Evolutionary conservation across 768 basidiomycete genomes (phyloP).

Genomic region (Suillus luteus): DNA sequence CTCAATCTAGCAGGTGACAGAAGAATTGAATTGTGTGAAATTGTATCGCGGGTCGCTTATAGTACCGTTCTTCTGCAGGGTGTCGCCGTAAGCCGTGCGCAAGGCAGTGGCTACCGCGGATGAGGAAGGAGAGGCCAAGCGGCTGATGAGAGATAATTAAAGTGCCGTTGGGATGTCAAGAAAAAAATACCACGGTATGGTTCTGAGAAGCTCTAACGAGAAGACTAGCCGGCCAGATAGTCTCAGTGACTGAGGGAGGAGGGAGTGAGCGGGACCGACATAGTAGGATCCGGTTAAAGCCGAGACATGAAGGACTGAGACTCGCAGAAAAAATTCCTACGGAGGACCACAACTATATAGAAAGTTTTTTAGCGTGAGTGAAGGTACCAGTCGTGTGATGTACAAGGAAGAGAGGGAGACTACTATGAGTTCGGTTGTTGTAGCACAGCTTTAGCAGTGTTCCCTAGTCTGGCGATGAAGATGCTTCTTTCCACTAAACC

Average conservation of each 20-base stretch:
- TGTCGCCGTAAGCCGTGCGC: background rate
- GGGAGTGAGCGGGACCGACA: slow-evolving; percentile 2
- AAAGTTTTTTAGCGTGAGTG: background rate
- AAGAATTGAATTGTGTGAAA: background rate
- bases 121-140: background rate
- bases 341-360: background rate
- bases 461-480: slow-evolving; percentile 3
- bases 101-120: background rate
- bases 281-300: background rate
- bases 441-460: slow-evolving; percentile 9
- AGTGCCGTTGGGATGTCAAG: background rate
- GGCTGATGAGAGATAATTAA: slow-evolving; percentile 4
- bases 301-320: background rate
- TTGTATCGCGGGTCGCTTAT: slow-evolving; percentile 7
- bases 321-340: background rate
- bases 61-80: background rate
- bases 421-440: background rate
- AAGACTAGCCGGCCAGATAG: background rate
- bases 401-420: no score
- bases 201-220: slow-evolving; percentile 8
- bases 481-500: background rate
- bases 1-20: background rate
- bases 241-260: background rate
- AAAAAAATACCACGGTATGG: slow-evolving; percentile 6
- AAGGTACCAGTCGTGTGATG: background rate